Evolutionary conservation across 164 flowering plant species (phyloP), one percentile per base, ranked within the genome.

Genomic region (Aristolochia californica): DNA sequence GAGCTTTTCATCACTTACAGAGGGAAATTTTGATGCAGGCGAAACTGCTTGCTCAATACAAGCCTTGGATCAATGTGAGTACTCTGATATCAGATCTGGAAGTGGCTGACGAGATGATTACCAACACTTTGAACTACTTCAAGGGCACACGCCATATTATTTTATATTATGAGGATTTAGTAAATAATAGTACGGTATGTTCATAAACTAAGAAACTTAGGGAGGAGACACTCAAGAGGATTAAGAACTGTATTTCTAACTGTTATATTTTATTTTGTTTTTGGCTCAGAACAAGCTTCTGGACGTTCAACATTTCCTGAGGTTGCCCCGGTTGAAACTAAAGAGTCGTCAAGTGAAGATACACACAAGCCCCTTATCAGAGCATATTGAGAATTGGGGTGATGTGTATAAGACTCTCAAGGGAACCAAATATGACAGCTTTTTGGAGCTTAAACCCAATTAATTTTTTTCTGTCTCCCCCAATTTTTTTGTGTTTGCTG

Each of bases 311-410:
- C 74, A 82, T 14, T 86, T 84, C 58, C 63, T 90, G 22, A 77
- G 80, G 70, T 71, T 90, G 45, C 93, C 97, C 9, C 65, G 30
- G n/a, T 70, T 63, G 71, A 73, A 81, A 0, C 60, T 87, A 18
- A 62, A 64, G 47, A 85, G 91, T 57, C 80, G 87, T 0, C 95
- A 90, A 59, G 95, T 87, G 66, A 87, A 85, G 78, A 90, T 90
- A 65, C 97, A 90, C 74, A 82, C 70, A 61, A 93, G 91, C 0
- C 65, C 87, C 4, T 60, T 87, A 26, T 72, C 87, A 13, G 70
- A 68, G 13, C 88, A 85, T 45, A 63, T 90, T 24, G 73, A 68
- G 27, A 87, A 90, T 60, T 87, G 95, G 95, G 76, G 73, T 7
- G 91, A 85, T 12, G 67, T 90, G 38, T 57, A 71, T 43, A 80